phyloP scores from a whole-genome alignment of 2,329 filamentous ascomycete genomes.

The Chaetomiaceae sp. region DNA sequence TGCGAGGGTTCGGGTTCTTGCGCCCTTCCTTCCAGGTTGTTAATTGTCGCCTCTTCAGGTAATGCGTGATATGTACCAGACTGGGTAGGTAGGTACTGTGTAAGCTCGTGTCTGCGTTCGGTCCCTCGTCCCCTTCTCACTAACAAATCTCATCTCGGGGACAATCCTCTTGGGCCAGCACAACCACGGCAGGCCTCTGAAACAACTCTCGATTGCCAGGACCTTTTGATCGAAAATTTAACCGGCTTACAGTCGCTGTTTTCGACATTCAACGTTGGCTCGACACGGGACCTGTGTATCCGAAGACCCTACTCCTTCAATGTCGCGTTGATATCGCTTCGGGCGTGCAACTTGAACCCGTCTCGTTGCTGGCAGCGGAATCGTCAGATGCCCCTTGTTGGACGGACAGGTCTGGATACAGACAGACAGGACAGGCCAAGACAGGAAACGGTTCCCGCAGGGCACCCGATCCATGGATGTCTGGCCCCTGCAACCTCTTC shows the following conservation, averaged over 20 bases:
- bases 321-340: not conserved
- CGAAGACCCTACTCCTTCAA: constrained; percentile 3
- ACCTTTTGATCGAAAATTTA: not conserved
- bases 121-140: too few relatives aligned
- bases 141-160: not conserved
- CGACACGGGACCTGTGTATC: not conserved
- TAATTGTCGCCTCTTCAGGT: not conserved
- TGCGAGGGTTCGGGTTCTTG: too few relatives aligned
- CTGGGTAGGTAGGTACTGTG: too few relatives aligned
- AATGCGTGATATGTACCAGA: too few relatives aligned
- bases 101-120: too few relatives aligned
- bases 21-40: too few relatives aligned
- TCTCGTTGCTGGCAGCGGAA: not conserved
- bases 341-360: not conserved
- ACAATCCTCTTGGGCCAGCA: too few relatives aligned
- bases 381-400: not conserved
- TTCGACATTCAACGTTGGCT: not conserved
- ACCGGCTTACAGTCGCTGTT: not conserved
- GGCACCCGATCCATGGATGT: too few relatives aligned
- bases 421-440: too few relatives aligned
- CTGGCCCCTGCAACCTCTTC: too few relatives aligned
- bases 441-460: too few relatives aligned
- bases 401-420: too few relatives aligned
- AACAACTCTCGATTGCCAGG: not conserved
- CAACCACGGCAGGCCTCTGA: not conserved